Evolutionary conservation across 805 yeast species (phyloP), one percentile per base, ranked within the genome.

Genomic region (Zygosaccharomyces bisporus): DNA sequence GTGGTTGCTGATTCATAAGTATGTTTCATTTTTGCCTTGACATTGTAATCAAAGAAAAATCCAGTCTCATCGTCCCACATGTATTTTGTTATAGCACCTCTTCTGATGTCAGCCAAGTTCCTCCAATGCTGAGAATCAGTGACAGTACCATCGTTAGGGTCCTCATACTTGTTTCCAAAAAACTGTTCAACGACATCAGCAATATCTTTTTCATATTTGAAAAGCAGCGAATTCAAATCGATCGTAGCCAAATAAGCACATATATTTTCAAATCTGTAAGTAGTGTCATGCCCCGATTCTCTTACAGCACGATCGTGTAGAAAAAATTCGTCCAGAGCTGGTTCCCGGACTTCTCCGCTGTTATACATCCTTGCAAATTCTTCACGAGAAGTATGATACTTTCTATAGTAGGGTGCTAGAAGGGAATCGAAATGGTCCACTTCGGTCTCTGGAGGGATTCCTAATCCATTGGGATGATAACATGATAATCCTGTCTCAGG

Each of bases 361-460:
- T 90, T 88, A 68, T 91, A 93, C 57, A 73, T 71, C 35, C 73
- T 66, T 50, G 83, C 78, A 60, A 88, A 87, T 37, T 81, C 83
- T 34, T 78, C 82, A 39, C 82, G 62, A 0, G 79, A 43, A 6
- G 80, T 58, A 2, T 73, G 64, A 59, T 86, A 69, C 61, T 86
- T 87, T 39, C 75, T 66, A 30, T 84, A 80, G 58, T 76, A 87
- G 2, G 91, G 89, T 40, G 66, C 58, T 53, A 91, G 69, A 9
- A 89, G 75, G 2, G 83, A 73, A 52, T 79, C 77, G 59, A 91
- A 91, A 69, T 93, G 99, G 1, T 87, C 80, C 0, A 89, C 72
- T 63, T 91, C 99, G 0, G 97, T 90, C 63, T 91, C 99, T 4
- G 97, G 97, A 4, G 99, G 98, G 33, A 91, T 79, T n/a, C 98